phyloP scores from a whole-genome alignment of 345 rosid genomes.

The Moricandia arvensis region DNA sequence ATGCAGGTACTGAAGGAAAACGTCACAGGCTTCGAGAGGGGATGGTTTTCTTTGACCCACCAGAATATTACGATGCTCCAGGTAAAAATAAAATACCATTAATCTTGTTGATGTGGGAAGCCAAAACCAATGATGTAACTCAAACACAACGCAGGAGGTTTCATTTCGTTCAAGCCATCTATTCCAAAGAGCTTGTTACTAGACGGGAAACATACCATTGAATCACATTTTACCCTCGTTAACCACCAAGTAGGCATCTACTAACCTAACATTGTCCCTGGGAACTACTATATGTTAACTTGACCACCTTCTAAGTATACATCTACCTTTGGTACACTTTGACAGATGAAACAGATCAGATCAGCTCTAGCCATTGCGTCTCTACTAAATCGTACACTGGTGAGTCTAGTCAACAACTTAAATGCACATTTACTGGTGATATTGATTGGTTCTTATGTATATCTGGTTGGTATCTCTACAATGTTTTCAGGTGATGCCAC shows the following conservation, averaged over 20 bases:
- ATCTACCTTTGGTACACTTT: slow-evolving; percentile 27
- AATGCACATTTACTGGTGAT: background rate
- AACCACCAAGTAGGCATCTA: slow-evolving; percentile 75
- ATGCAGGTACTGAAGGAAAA: slow-evolving; percentile 96
- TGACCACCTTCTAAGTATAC: slow-evolving; percentile 17
- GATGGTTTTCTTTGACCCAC: slow-evolving; percentile 84
- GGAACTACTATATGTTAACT: slow-evolving; percentile 15
- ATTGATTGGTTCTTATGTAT: slow-evolving; percentile 11
- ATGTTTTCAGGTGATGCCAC: slow-evolving; percentile 84
- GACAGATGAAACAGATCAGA: slow-evolving; percentile 89
- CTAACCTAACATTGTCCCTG: slow-evolving; percentile 24
- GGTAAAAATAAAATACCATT: slow-evolving; percentile 46
- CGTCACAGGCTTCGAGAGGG: slow-evolving; percentile 93
- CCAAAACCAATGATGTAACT: slow-evolving; percentile 1
- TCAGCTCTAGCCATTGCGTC: slow-evolving; percentile 87
- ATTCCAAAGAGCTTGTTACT: slow-evolving; percentile 81
- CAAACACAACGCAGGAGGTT: slow-evolving; percentile 67
- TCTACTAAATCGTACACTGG: slow-evolving; percentile 85
- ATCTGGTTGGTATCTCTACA: background rate
- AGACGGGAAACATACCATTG: slow-evolving; percentile 78
- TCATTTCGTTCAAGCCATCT: slow-evolving; percentile 81
- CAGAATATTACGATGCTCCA: slow-evolving; percentile 78
- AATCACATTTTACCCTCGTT: slow-evolving; percentile 73
- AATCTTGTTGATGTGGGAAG: background rate
- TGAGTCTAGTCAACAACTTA: slow-evolving; percentile 42